Evolutionary conservation across 1,139 yeast genomes (phyloP).

Genomic region (Spathaspora sp.): DNA sequence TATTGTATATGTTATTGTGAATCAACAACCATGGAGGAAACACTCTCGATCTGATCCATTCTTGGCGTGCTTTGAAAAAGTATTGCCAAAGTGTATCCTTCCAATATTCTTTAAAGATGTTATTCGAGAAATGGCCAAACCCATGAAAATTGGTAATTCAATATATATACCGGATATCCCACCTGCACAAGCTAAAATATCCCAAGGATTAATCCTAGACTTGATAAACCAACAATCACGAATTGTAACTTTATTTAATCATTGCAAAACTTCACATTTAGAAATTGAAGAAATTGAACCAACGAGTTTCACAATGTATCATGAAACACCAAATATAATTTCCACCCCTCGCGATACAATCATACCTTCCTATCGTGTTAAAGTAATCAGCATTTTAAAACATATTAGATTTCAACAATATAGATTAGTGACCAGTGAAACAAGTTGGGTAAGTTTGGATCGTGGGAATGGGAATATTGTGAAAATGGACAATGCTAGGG

Average conservation of each 20-base stretch:
- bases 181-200: background rate
- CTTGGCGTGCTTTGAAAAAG: conserved; percentile 4
- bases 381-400: conserved; percentile 6
- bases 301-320: conserved; percentile 6
- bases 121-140: conserved; percentile 12
- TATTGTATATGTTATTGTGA: conserved; percentile 6
- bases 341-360: conserved; percentile 2
- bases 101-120: conserved; percentile 9
- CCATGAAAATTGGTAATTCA: conserved; percentile 5
- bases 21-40: conserved; percentile 9
- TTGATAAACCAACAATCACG: background rate
- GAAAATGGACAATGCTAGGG: conserved; percentile 1
- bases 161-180: conserved; percentile 8
- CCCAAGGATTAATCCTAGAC: background rate
- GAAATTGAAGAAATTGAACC: conserved; percentile 9
- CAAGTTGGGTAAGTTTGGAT: conserved; percentile 8
- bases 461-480: conserved; percentile 6
- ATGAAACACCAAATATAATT: conserved; percentile 8
- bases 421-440: conserved; percentile 5
- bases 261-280: background rate
- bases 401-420: conserved; percentile 9
- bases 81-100: conserved; percentile 1
- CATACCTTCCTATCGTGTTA: conserved; percentile 5
- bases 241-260: background rate
- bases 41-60: conserved; percentile 2